Percentiles rank a stretch among this genome's conserved stretches.
These are phyloP conservation scores for Diaporthe nobilis DNA, from an alignment of 2,329 filamentous ascomycete species.

Conservation along the genomic window DNA sequence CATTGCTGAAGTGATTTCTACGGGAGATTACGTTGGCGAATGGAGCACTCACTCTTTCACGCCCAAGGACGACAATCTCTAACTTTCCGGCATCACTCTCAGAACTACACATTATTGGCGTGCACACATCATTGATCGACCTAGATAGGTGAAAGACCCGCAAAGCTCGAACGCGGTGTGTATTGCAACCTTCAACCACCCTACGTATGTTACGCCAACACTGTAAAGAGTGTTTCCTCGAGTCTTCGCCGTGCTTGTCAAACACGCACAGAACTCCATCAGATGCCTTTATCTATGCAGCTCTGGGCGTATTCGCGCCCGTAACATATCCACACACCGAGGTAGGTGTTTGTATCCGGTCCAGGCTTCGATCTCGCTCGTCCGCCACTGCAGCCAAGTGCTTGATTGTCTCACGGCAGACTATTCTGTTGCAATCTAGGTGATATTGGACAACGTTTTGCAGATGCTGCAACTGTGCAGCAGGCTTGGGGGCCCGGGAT, in stretches of 20 bases:
- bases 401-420: background rate
- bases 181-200: background rate
- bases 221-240: background rate
- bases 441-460: background rate
- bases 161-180: background rate
- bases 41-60: no score
- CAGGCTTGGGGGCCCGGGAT: background rate
- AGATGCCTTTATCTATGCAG: background rate
- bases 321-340: background rate
- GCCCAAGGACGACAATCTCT: no score
- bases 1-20: background rate
- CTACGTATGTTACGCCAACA: background rate
- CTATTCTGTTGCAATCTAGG: background rate
- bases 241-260: background rate
- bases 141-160: no score
- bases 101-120: background rate
- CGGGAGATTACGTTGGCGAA: no score
- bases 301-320: background rate
- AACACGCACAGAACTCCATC: slow-evolving; percentile 15
- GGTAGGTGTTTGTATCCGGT: background rate
- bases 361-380: background rate
- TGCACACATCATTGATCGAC: background rate
- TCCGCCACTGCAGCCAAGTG: background rate
- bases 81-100: background rate
- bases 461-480: background rate